Evolutionary conservation across 1,139 yeast genomes (phyloP).

Genomic region (Candida sp.): DNA sequence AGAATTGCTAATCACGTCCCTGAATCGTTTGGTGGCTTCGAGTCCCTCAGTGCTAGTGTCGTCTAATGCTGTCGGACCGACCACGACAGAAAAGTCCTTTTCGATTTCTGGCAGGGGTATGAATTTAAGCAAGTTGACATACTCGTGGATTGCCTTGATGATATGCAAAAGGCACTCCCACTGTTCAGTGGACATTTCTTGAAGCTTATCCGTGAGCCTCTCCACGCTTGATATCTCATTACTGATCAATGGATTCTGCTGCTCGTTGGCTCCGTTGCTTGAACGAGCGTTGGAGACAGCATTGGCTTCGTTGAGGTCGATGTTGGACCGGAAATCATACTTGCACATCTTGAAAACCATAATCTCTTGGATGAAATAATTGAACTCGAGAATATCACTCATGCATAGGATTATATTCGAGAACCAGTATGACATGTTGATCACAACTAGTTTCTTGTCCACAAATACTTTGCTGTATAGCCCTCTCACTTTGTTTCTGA

Average conservation of each 20-base stretch:
- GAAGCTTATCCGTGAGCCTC: conserved; percentile 20
- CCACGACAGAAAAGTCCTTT: conserved; percentile 9
- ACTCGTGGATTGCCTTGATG: conserved; percentile 15
- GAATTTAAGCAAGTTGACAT: conserved; percentile 21
- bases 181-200: conserved; percentile 19
- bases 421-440: conserved; percentile 33
- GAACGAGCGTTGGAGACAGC: background rate
- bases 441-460: conserved; percentile 23
- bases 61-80: conserved; percentile 13
- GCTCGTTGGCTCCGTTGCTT: background rate
- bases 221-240: conserved; percentile 21
- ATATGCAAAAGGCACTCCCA: conserved; percentile 23
- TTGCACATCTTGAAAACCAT: conserved; percentile 17
- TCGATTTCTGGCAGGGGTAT: conserved; percentile 19
- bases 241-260: conserved; percentile 16
- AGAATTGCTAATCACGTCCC: conserved; percentile 8
- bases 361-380: conserved; percentile 15
- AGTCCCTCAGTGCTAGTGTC: background rate
- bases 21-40: conserved; percentile 3
- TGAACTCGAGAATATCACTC: conserved; percentile 22
- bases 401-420: conserved; percentile 27
- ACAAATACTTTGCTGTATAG: conserved; percentile 11
- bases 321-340: conserved; percentile 8
- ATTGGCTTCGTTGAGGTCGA: background rate
- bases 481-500: conserved; percentile 8